phyloP scores from a whole-genome alignment of 345 rosid genomes.

The Erucastrum elatum region DNA sequence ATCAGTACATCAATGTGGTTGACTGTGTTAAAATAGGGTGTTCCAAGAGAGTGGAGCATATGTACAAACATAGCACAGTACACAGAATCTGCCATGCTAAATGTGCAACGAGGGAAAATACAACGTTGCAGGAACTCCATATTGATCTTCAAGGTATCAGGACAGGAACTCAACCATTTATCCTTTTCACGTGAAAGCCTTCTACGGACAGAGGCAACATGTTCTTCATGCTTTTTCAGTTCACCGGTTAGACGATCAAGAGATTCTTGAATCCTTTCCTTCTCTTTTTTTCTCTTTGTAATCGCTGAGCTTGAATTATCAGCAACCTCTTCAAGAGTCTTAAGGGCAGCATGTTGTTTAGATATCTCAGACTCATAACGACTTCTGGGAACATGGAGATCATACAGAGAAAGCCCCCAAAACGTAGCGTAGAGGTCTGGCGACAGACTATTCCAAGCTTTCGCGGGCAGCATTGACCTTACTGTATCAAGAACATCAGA shows the following conservation, averaged over 20 bases:
- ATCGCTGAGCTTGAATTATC: slow-evolving; percentile 97
- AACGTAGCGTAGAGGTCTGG: slow-evolving; percentile 96
- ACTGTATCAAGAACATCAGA: slow-evolving; percentile 85
- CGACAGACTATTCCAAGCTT: slow-evolving; percentile 99
- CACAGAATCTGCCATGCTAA: slow-evolving; percentile 99
- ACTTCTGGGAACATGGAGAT: slow-evolving; percentile 89
- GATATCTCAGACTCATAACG: slow-evolving; percentile 96
- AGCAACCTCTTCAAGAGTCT: slow-evolving; percentile 88
- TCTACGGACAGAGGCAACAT: slow-evolving; percentile 87
- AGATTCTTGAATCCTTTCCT: slow-evolving; percentile 98
- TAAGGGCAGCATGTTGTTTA: slow-evolving; percentile 93
- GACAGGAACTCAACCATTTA: slow-evolving; percentile 96
- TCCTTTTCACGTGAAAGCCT: slow-evolving; percentile 94
- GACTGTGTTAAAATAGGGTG: slow-evolving; percentile 97
- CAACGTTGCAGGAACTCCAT: slow-evolving; percentile 99
- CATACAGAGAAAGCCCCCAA: slow-evolving; percentile 98
- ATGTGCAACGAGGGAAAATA: slow-evolving; percentile 98
- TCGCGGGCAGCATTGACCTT: slow-evolving; percentile 85
- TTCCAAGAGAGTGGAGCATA: slow-evolving; percentile 95
- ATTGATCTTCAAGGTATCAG: slow-evolving; percentile 95
- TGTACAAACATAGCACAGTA: slow-evolving; percentile 99
- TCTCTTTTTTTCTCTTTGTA: slow-evolving; percentile 94
- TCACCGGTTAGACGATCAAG: slow-evolving; percentile 87
- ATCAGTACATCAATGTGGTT: slow-evolving; percentile 97
- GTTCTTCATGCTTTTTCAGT: slow-evolving; percentile 84